Base-by-base conservation (phyloP, 352 stramenopile species). In the Pythium oligandrum region DNA sequence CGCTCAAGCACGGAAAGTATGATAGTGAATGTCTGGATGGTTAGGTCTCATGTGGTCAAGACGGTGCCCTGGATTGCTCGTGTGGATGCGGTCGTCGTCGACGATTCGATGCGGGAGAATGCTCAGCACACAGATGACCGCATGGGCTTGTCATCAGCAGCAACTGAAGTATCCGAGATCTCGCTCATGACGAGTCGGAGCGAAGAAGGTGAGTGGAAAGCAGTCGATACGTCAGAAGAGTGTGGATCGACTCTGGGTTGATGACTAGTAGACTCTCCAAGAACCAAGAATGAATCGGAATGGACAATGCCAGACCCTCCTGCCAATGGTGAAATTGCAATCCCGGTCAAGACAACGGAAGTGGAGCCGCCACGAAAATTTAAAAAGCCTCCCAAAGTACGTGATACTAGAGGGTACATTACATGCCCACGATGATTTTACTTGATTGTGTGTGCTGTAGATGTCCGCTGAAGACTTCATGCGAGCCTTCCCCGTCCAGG, bases 401-500 rank as follows among this genome's bases (percentile, higher is more conserved):
- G 17, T 26, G 17, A 26, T 26, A 26, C 17, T 26, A 26, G 17
- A 26, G 17, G 17, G 17, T 26, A 26, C 17, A 0, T 0, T 26
- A 26, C 17, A 26, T 26, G 17, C 17, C 17, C 17, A 26, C 17
- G 17, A 26, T 26, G 17, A 26, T 26, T 26, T 26, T 26, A 26
- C 17, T 26, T 26, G 17, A 26, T 26, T 26, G 17, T 26, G 17
- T 26, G 35, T 9, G 26, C 37, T 48, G 58, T 53, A 78, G 65
- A 72, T 85, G 45, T 68, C 59, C 40, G 67, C 67, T 0, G 71
- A 86, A 46, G 75, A 83, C 1, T 82, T 86, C 45, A 73, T 87
- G 73, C 68, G 74, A 7, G 69, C 71, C 6, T 92, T 88, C 32
- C 81, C 81, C 0, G 63, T 90, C 2, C 81, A 92, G 43, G 75